These are phyloP conservation scores for Aotearoamyces nothofagi DNA, from an alignment of 2,329 filamentous ascomycete genomes.

Conservation along the genomic window DNA sequence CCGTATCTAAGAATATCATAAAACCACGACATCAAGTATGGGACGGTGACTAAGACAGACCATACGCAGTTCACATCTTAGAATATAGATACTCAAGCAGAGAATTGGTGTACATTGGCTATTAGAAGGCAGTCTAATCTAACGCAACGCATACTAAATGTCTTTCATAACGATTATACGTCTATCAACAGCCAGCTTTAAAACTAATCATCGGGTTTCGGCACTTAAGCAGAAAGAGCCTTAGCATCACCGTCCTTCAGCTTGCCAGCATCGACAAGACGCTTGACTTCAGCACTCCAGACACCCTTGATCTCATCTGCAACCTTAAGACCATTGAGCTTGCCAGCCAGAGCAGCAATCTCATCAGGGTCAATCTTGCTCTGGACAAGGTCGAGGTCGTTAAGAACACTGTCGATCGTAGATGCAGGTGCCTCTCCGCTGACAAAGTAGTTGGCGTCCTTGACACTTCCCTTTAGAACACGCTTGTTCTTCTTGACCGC, in stretches of 20 bases:
- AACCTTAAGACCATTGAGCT: constrained; percentile 67
- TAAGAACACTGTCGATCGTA: constrained; percentile 69
- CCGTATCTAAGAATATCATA: too few species aligned
- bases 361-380: constrained; percentile 83
- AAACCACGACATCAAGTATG: too few species aligned
- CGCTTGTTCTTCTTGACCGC: constrained; percentile 99
- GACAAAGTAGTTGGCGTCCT: constrained; percentile 95
- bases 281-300: constrained; percentile 64
- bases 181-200: too few species aligned
- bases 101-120: too few species aligned
- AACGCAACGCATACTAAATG: too few species aligned
- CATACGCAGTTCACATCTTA: too few species aligned
- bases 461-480: constrained; percentile 82
- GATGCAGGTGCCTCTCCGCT: constrained; percentile 56
- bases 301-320: constrained; percentile 72
- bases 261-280: constrained; percentile 69
- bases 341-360: constrained; percentile 66
- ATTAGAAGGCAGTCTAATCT: too few species aligned
- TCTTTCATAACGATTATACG: too few species aligned
- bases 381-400: constrained; percentile 77
- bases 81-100: too few species aligned
- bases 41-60: too few species aligned
- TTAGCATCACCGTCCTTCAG: constrained; percentile 73
- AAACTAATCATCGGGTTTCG: too few species aligned
- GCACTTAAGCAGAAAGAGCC: too few species aligned